Base-by-base conservation (phyloP, 1,284 basidiomycete genomes). In the Papiliotrema flavescens region DNA sequence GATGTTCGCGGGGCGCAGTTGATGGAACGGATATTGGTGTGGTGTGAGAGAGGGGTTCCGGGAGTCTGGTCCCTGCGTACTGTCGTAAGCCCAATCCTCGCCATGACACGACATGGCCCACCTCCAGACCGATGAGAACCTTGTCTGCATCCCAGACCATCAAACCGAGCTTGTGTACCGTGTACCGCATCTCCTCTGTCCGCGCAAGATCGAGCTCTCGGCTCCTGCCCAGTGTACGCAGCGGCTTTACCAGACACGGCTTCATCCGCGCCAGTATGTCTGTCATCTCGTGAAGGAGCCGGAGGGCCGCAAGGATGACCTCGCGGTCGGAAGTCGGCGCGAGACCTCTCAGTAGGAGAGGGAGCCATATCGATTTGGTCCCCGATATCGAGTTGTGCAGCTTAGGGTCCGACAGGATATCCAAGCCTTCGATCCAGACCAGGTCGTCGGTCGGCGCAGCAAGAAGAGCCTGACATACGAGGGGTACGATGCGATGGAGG, bases 311-410 rank as follows among this genome's bases (percentile, higher is more conserved):
- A 3, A 51, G 26, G n/a, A 62, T 66, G 17, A 71, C 62, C 13
- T 52, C 37, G 2, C 46, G 45, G 1, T 65, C 53, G 36, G 56
- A 57, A 3, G 54, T 26, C 1, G 54, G 17, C 17, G 66, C 64
- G 28, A 71, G 57, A 11, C 61, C 64, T 34, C 59, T 62, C 2
- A 71, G 59, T 4, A 71, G 47, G 4, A 71, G 62, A 5, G 69
- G 63, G 13, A 71, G 56, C 69, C 69, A 71, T 34, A 71, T 71
- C 15, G 67, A 69, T 4, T 59, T 59, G 11, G 67, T 69, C 14
- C 61, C 49, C 3, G 51, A 44, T 50, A 69, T 61, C 13, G 65
- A 55, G 2, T 52, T 50, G 17, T 57, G 61, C 4, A 71, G 56
- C 48, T 69, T 67, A 15, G 63, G 61, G n/a, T 58, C 50, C 5